Conservation (phyloP, 768 basidiomycete species). For the Suillus subluteus region DNA sequence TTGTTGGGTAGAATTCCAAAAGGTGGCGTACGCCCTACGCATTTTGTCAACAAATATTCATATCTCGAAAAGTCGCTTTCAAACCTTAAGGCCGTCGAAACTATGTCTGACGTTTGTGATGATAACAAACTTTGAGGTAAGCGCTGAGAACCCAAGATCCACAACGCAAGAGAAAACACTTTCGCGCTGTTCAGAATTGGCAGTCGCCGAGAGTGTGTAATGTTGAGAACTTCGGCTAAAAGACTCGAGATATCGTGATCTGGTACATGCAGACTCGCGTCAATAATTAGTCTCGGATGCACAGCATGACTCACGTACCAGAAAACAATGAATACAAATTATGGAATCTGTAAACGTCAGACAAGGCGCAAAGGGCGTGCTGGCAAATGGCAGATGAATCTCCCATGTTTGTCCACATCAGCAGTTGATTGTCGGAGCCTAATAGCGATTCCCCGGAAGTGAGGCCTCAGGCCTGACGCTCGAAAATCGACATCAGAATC, state of each 20-base stretch:
- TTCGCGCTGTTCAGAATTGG: constrained; percentile 46
- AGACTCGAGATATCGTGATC: constrained; percentile 48
- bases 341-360: constrained; percentile 54
- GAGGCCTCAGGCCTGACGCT: neutral
- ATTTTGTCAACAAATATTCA: neutral
- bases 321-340: constrained; percentile 49
- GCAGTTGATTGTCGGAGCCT: constrained; percentile 26
- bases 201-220: constrained; percentile 40
- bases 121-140: constrained; percentile 47
- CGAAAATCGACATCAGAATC: too few relatives aligned
- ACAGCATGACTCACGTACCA: constrained; percentile 41
- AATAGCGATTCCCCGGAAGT: constrained; percentile 13
- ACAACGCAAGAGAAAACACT: constrained; percentile 50
- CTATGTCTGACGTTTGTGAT: constrained; percentile 35
- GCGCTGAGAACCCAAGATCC: constrained; percentile 52
- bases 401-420: constrained; percentile 43
- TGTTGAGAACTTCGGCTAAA: constrained; percentile 46
- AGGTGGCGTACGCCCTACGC: constrained; percentile 29
- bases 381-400: constrained; percentile 53
- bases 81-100: constrained; percentile 36
- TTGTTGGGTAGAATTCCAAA: constrained; percentile 20
- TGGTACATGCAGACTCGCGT: constrained; percentile 25
- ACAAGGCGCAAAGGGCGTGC: constrained; percentile 53
- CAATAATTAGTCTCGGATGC: constrained; percentile 6
- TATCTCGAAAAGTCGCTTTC: neutral